phyloP scores from a whole-genome alignment of 176 grass and related monocot species.

The Rhynchospora breviuscula region DNA sequence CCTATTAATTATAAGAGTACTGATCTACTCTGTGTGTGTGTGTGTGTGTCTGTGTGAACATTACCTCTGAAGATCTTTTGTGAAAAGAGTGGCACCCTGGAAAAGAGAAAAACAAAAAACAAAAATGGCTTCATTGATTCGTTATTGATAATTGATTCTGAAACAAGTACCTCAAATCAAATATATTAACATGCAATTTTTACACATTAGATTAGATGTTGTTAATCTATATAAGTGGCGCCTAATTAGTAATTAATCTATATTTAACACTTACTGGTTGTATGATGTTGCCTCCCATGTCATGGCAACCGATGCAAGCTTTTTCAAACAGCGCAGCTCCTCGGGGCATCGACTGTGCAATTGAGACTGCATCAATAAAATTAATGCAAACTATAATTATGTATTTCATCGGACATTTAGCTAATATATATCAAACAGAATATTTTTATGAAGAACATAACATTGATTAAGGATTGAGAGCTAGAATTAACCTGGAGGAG shows the following conservation, averaged over 20 bases:
- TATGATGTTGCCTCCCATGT: conserved; percentile 85
- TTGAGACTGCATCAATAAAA: conserved; percentile 34
- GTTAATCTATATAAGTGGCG: not conserved
- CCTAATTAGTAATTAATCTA: conserved; percentile 1
- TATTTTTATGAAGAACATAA: not conserved
- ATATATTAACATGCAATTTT: not conserved
- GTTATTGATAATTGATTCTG: not conserved
- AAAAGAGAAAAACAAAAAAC: conserved; percentile 9
- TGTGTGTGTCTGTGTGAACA: not conserved
- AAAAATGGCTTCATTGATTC: not conserved
- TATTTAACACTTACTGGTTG: conserved; percentile 55
- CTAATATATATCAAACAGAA: not conserved
- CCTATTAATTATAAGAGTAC: not conserved
- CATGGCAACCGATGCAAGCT: conserved; percentile 91
- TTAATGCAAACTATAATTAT: not conserved
- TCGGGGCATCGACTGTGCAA: conserved; percentile 38
- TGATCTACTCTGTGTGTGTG: not conserved
- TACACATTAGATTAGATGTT: not conserved
- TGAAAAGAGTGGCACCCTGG: conserved; percentile 81
- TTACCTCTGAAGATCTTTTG: conserved; percentile 86
- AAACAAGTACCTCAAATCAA: not conserved
- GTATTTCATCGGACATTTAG: not conserved
- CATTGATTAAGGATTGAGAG: not conserved
- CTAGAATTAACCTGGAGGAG: conserved; percentile 42
- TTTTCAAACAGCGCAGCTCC: conserved; percentile 65